A percentile compares a stretch with the other conserved stretches of the same genome.
These are phyloP conservation scores for Leucaena leucocephala DNA, from an alignment of 306 rosid genomes.

Conservation along the genomic window DNA sequence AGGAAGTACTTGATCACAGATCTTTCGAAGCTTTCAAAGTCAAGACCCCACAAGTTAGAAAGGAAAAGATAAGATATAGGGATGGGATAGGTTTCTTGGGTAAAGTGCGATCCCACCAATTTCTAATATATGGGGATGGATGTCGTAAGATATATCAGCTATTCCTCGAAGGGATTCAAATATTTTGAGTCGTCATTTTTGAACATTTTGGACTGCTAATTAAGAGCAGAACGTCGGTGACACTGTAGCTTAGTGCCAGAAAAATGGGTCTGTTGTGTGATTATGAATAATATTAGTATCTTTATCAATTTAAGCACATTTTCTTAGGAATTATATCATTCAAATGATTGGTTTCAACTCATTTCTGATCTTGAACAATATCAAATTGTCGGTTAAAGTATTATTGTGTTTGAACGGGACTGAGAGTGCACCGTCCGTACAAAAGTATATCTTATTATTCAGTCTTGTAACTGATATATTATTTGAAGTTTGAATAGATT, in stretches of 20 bases:
- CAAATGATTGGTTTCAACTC: conserved; percentile 34
- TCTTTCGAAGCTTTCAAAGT: conserved; percentile 52
- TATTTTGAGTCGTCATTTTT: conserved; percentile 28
- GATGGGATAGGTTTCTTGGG: conserved; percentile 78
- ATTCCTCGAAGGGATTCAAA: conserved; percentile 31
- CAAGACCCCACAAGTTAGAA: conserved; percentile 68
- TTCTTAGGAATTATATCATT: conserved; percentile 4
- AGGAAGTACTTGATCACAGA: conserved; percentile 44
- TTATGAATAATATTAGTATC: conserved; percentile 17
- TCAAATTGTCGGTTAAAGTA: conserved; percentile 33
- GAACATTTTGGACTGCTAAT: conserved; percentile 26
- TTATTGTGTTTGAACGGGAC: conserved; percentile 20
- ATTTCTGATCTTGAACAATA: conserved; percentile 34
- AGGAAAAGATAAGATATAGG: conserved; percentile 70
- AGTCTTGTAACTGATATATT: conserved; percentile 15
- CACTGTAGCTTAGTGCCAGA: conserved; percentile 20
- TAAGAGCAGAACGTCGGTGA: conserved; percentile 21
- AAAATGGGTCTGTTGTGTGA: conserved; percentile 21
- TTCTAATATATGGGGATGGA: conserved; percentile 42
- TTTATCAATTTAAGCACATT: conserved; percentile 26
- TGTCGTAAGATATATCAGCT: conserved; percentile 43
- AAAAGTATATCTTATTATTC: conserved; percentile 10
- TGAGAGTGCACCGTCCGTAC: conserved; percentile 53
- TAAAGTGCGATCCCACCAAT: conserved; percentile 62
- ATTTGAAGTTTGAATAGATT: conserved; percentile 40